Evolutionary conservation across 2,329 filamentous ascomycete species (phyloP), one percentile per base, ranked within the genome.

Genomic region (Penicillium psychrosexuale): DNA sequence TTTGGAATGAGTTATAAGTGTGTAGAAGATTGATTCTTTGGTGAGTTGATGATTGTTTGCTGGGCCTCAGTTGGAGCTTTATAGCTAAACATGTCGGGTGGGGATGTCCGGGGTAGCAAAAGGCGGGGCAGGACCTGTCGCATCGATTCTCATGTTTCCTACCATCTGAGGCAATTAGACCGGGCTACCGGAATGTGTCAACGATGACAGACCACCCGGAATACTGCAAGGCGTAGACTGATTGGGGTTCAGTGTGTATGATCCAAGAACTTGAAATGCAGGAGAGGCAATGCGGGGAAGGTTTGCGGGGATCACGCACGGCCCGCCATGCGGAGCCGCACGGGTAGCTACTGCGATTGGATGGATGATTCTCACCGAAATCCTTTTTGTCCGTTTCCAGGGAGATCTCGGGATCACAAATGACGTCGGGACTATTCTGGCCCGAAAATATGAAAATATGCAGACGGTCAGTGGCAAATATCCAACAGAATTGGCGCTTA

Each of bases 271-370:
- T 22, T 47, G 49, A 7, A 15, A 27, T 11, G 11, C 4, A 27
- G 30, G 6, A n/a, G 37, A 12, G 17, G n/a, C 50, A 22, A 43
- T 53, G 58, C 48, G 58, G 55, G 49, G 58, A 53, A 56, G 17
- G 24, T 51, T 56, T 51, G 55, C 48, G 55, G 57, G 28, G 42
- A 33, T 50, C 17, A 17, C n/a, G 46, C 46, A 47, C 46, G 30
- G 31, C 12, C 46, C 27, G 8, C 27, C n/a, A 33, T 60, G 58
- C 58, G 58, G 58, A 42, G 48, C 58, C 58, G 58, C 58, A 60
- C 48, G n/a, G 19, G 24, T 11, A 15, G 3, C 22, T 9, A 12
- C 19, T 17, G 12, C 17, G 13, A 46, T 47, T 52, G 42, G 34
- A 30, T 22, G n/a, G 0, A 22, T 19, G 3, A 8, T 17, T n/a